phyloP scores from a whole-genome alignment of 768 basidiomycete genomes.

The Rhodotorula diobovata region DNA sequence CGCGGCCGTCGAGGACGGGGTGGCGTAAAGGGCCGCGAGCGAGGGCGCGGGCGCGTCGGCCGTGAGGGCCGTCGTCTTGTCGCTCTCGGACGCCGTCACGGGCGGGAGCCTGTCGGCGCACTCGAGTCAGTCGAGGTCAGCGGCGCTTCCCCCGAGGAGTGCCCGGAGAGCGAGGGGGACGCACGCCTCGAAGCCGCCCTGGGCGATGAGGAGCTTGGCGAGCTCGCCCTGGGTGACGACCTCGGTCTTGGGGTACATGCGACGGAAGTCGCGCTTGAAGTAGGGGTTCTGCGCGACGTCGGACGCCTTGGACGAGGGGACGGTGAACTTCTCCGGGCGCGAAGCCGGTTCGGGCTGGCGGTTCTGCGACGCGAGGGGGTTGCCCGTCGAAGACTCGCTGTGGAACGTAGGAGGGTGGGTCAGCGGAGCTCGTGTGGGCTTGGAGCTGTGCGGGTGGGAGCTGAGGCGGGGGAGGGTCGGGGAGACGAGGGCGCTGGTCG shows the following conservation, averaged over 20 bases:
- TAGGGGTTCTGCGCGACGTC: conserved; percentile 41
- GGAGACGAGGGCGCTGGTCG: neutral
- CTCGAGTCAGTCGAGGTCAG: no score
- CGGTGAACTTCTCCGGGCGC: conserved; percentile 37
- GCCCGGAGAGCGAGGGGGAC: neutral
- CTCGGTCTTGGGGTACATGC: conserved; percentile 34
- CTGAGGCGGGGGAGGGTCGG: neutral
- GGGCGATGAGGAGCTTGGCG: conserved; percentile 34
- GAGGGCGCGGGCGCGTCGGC: conserved; percentile 36
- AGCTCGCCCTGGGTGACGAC: conserved; percentile 38
- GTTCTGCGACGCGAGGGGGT: conserved; percentile 19
- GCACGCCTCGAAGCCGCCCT: conserved; percentile 37
- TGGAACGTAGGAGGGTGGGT: neutral
- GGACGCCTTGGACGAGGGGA: conserved; percentile 38
- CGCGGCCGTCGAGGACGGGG: neutral
- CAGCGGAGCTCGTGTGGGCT: neutral
- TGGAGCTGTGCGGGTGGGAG: neutral
- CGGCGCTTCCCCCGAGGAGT: neutral
- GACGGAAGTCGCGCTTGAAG: conserved; percentile 37
- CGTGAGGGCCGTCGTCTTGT: conserved; percentile 28
- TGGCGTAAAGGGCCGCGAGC: conserved; percentile 34
- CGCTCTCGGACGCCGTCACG: conserved; percentile 10
- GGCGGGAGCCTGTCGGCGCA: conserved; percentile 25
- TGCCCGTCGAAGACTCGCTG: conserved; percentile 34
- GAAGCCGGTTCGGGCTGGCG: conserved; percentile 37